Base-by-base conservation (phyloP, 1,284 basidiomycete genomes). In the Sporisorium graminicola region DNA sequence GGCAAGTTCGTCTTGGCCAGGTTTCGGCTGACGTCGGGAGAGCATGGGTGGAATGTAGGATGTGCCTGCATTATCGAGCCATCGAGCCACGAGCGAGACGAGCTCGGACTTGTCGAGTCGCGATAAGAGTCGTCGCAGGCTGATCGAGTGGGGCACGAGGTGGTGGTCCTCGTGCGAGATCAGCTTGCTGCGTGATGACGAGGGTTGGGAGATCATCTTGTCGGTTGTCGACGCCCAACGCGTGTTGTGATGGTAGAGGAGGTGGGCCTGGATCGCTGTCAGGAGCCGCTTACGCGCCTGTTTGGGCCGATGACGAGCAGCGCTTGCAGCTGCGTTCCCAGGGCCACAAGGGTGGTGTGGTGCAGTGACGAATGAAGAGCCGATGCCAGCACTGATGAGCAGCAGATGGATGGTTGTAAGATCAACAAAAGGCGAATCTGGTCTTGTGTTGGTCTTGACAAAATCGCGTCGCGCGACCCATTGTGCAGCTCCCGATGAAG, bases 91-190 rank as follows among this genome's bases (percentile, higher is more conserved):
- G 31, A 77, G 62, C 0, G 63, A 56, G 40, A 71, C 44, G 20
- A 77, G 61, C 40, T 77, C 71, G 20, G 64, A 27, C 40, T 77
- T 77, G 56, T 77, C 75, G 40, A 77, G 67, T 0, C 71, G 62
- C 10, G 66, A 58, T 13, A 77, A 44, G 13, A 77, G 60, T 16
- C 71, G 58, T 16, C 75, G 75, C 8, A 68, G 49, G 27, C 62
- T 56, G 58, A 76, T 61, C 10, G 74, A 76, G 26, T 76, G 74
- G 26, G 68, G 58, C 2, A 76, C 65, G 8, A 63, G 43, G 8
- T 76, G 64, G 20, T 68, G 47, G 40, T 76, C 68, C 22, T 51
- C 55, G 43, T 76, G 69, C 16, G 74, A 76, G 6, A 46, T 40
- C 29, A 76, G 69, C 33, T 60, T 67, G 47, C 57, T 70, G 9